Base-by-base conservation (phyloP, 352 stramenopile species). In the Nothophytophthora sp. region DNA sequence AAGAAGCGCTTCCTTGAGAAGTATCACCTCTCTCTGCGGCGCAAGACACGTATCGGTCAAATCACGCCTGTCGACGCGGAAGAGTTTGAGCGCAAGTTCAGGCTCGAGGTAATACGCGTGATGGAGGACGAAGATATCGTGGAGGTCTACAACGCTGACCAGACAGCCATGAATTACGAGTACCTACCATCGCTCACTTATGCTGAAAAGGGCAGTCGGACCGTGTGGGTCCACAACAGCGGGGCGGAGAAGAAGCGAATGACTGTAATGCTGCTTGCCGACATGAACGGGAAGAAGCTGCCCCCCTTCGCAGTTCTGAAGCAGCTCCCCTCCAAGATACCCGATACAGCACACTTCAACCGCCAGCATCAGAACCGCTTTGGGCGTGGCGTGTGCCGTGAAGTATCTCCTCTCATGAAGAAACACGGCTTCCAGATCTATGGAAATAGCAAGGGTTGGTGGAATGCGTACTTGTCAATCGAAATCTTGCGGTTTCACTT, bases 81-180 rank as follows among this genome's bases (percentile, higher is more conserved):
- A 4, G 5, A 38, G 18, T 27, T 49, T 8, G 41, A n/a, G 8
- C 18, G 39, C 0, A 13, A 5, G 9, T 49, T 38, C 20, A 20
- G 19, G 2, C 9, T 16, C 5, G 20, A 39, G 41, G 41, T 49
- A 5, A 16, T 30, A 16, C 12, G 39, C 2, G 32, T 29, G 18
- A 32, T 40, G 29, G 18, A 39, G 1, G 7, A 49, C 28, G 11
- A 39, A 10, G 3, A 29, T 18, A 29, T 49, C 2, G 18, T 18
- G 11, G 29, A 38, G 41, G 41, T 40, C 4, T 49, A 39, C 13
- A 49, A 49, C 22, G 37, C 32, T 44, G 57, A 65, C n/a, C 51
- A 68, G 33, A 72, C 63, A 0, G 41, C 57, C 0, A 51, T 67
- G n/a, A 61, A 59, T 16, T 68, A 61, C 12, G 48, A 64, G 43